Evolutionary conservation across 2,329 filamentous ascomycete genomes (phyloP).

Genomic region (Paecilomyces sp.): DNA sequence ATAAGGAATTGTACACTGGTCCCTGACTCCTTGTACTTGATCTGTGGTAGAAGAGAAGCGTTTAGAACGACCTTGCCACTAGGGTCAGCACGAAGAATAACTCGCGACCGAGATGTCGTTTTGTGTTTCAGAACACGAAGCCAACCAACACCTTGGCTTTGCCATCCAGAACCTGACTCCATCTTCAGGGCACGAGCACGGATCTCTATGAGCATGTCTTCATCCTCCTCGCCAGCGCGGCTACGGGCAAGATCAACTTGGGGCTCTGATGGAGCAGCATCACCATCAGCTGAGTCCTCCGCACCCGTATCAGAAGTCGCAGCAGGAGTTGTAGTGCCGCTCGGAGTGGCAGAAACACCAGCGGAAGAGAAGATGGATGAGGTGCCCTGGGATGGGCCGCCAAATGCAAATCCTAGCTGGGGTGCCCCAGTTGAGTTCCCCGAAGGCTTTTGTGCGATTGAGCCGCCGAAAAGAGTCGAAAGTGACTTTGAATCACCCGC

Average conservation of each 20-base stretch:
- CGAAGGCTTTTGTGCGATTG: not conserved
- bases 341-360: constrained; percentile 30
- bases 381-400: constrained; percentile 17
- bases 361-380: constrained; percentile 20
- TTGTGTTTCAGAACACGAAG: constrained; percentile 69
- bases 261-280: constrained; percentile 52
- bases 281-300: constrained; percentile 42
- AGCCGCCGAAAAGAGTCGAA: constrained; percentile 21
- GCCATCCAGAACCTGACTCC: constrained; percentile 49
- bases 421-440: constrained; percentile 9
- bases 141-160: constrained; percentile 62
- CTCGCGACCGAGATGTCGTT: constrained; percentile 56
- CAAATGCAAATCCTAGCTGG: constrained; percentile 34
- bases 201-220: constrained; percentile 62
- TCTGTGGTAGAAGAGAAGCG: constrained; percentile 53
- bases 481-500: constrained; percentile 20
- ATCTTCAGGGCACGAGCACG: constrained; percentile 64
- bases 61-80: constrained; percentile 69
- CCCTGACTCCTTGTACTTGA: constrained; percentile 53
- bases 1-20: constrained; percentile 39
- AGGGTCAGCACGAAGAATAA: constrained; percentile 69
- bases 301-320: constrained; percentile 36
- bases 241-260: constrained; percentile 64
- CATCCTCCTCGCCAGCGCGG: constrained; percentile 64
- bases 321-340: constrained; percentile 41